These are phyloP conservation scores for Coemansia sp. DNA, from an alignment of 192 early-diverging fungal species.

Conservation along the genomic window DNA sequence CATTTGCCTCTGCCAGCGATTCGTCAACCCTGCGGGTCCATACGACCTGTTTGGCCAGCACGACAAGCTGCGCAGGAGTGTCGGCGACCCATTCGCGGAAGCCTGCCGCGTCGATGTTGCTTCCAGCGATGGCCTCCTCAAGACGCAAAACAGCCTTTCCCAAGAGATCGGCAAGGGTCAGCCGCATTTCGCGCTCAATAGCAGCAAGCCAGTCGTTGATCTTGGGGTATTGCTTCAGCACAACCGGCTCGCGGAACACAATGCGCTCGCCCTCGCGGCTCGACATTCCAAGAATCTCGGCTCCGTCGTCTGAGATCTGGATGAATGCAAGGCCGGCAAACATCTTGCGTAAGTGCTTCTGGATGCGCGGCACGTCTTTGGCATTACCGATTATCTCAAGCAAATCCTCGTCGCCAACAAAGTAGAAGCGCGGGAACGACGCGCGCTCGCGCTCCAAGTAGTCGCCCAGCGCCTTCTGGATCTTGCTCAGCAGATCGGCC, in stretches of 20 bases:
- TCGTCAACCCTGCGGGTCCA: conserved; percentile 91
- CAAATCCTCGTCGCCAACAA: conserved; percentile 99
- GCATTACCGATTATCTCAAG: conserved; percentile 99
- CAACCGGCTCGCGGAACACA: conserved; percentile 72
- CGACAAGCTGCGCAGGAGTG: conserved; percentile 90
- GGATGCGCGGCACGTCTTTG: conserved; percentile 92
- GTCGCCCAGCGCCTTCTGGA: conserved; percentile 98
- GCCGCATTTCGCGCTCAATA: conserved; percentile 92
- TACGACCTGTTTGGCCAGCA: conserved; percentile 83
- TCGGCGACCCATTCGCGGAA: conserved; percentile 86
- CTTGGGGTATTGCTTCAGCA: conserved; percentile 78
- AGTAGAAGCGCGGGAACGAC: conserved; percentile 99
- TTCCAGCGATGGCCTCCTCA: conserved; percentile 52
- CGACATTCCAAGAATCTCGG: conserved; percentile 75
- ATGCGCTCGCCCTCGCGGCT: conserved; percentile 94
- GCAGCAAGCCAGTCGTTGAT: conserved; percentile 98
- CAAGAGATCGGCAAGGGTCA: conserved; percentile 76
- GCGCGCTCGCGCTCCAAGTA: conserved; percentile 97
- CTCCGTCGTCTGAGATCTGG: conserved; percentile 76
- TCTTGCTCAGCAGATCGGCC: conserved; percentile 88
- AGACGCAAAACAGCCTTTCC: conserved; percentile 72
- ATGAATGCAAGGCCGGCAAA: conserved; percentile 94
- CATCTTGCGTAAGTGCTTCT: conserved; percentile 99
- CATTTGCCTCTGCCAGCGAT: conserved; percentile 39
- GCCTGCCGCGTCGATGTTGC: conserved; percentile 45